phyloP scores from a whole-genome alignment of 1,284 basidiomycete species.

The Papiliotrema laurentii region DNA sequence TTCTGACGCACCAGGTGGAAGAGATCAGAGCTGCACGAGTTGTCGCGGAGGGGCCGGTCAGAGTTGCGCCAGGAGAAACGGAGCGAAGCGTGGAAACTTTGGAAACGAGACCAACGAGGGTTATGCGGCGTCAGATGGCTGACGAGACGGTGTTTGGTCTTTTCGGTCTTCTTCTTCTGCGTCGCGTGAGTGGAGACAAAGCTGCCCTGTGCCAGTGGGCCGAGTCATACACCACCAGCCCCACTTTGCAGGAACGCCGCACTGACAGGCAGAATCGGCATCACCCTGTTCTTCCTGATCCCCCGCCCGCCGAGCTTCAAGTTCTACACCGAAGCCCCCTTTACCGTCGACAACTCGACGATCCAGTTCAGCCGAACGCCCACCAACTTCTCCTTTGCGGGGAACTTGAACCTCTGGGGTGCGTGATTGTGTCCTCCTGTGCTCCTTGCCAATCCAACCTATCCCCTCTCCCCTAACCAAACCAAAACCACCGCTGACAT shows the following conservation, averaged over 20 bases:
- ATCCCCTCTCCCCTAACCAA: not conserved
- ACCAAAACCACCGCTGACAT: conserved; percentile 4
- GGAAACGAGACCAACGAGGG: conserved; percentile 66
- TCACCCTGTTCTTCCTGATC: conserved; percentile 68
- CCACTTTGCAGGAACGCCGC: not conserved
- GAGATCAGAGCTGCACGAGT: conserved; percentile 64
- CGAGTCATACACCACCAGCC: not conserved
- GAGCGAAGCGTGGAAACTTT: conserved; percentile 59
- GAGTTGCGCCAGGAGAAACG: conserved; percentile 59
- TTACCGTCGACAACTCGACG: conserved; percentile 58
- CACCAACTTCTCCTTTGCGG: conserved; percentile 81
- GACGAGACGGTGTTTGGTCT: conserved; percentile 64
- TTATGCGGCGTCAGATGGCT: conserved; percentile 67
- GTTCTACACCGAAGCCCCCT: conserved; percentile 58
- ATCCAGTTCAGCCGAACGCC: conserved; percentile 62
- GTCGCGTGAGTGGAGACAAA: conserved; percentile 56
- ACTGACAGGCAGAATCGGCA: conserved; percentile 55
- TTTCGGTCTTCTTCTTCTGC: conserved; percentile 60
- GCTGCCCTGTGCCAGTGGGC: not conserved
- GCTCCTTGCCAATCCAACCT: not conserved
- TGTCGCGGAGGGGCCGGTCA: conserved; percentile 64
- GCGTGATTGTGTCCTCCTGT: conserved; percentile 4
- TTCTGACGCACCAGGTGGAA: conserved; percentile 56
- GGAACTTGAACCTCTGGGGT: conserved; percentile 61
- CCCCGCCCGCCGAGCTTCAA: conserved; percentile 70